Evolutionary conservation across 2,329 filamentous ascomycete genomes (phyloP).

Genomic region (Ceratocystis cacaofunesta): DNA sequence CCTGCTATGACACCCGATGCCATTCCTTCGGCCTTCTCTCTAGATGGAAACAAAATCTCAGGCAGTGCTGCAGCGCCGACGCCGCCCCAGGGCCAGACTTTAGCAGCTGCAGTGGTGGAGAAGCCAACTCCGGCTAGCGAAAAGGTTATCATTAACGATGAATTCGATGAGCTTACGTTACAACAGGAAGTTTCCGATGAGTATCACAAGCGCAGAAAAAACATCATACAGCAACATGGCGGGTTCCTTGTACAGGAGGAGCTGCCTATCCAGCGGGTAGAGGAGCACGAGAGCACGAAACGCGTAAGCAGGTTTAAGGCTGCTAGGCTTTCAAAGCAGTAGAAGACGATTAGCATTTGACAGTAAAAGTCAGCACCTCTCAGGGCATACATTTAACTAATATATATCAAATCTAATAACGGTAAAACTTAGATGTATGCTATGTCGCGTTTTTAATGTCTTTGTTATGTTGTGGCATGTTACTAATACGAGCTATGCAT

Average conservation of each 20-base stretch:
- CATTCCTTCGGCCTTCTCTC: constrained; percentile 10
- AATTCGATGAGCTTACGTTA: constrained; percentile 46
- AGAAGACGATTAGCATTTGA: constrained; percentile 13
- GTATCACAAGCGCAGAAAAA: constrained; percentile 70
- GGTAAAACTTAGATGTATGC: too few species aligned
- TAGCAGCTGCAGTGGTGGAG: constrained; percentile 47
- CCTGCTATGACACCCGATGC: constrained; percentile 15
- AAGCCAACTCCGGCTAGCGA: constrained; percentile 26
- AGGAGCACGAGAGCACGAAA: constrained; percentile 48
- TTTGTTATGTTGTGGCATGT: too few species aligned
- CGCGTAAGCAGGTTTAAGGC: constrained; percentile 61
- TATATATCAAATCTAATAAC: too few species aligned
- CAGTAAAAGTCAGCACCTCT: too few species aligned
- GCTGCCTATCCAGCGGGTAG: constrained; percentile 49
- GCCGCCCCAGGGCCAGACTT: constrained; percentile 31
- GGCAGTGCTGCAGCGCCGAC: constrained; percentile 32
- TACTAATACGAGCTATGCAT: too few species aligned
- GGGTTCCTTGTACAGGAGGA: constrained; percentile 65
- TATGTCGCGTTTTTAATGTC: too few species aligned
- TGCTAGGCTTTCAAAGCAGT: constrained; percentile 45
- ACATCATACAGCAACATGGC: constrained; percentile 67
- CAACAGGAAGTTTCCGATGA: constrained; percentile 64
- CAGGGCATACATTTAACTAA: too few species aligned
- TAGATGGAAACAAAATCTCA: constrained; percentile 18
- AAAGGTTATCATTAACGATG: constrained; percentile 17